Evolutionary conservation across 768 basidiomycete species (phyloP), one percentile per base, ranked within the genome.

Genomic region (Dioszegia aurantiaca): DNA sequence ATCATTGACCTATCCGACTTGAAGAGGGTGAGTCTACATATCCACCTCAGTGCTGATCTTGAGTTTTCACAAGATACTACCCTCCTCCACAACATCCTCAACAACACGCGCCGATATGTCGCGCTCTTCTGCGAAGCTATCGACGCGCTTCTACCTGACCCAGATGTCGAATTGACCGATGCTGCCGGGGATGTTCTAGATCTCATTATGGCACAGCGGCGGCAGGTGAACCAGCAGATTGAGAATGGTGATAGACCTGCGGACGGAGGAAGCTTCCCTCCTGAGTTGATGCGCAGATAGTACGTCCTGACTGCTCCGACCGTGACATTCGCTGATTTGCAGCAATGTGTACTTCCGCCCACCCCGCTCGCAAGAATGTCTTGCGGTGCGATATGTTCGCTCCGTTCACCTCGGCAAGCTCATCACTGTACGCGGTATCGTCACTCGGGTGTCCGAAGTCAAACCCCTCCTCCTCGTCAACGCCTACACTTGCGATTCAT

Each of bases 381-480:
- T 95, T 73, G 92, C 95, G 36, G 95, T 98, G 16, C 86, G 95
- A 51, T 86, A 94, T 43, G 90, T 98, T 42, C 87, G 85, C 64
- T 89, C 92, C 14, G 68, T 79, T 8, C 86, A 90, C 61, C 83
- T 98, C n/a, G 95, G 95, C 45, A 86, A 83, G 62, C 81, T 98
- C 59, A 94, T 99, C 75, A 98, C 91, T 31, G 89, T 94, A 63
- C 89, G 93, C 40, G 95, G 95, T 55, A 98, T 99, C 65, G 91
- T 98, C 53, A 99, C 92, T 28, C 91, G 95, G 61, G 92, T 99
- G 3, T 97, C 93, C 2, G 95, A 98, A 80, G 95, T 99, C 74
- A 98, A 98, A 74, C 95, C 95, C 10, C 85, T 98, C 17, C 83
- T 99, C 14, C 87, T 90, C 73, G 92, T 98, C 70, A 95, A 94